Evolutionary conservation across 345 rosid species (phyloP).

Genomic region (Aquilaria yunnanensis): DNA sequence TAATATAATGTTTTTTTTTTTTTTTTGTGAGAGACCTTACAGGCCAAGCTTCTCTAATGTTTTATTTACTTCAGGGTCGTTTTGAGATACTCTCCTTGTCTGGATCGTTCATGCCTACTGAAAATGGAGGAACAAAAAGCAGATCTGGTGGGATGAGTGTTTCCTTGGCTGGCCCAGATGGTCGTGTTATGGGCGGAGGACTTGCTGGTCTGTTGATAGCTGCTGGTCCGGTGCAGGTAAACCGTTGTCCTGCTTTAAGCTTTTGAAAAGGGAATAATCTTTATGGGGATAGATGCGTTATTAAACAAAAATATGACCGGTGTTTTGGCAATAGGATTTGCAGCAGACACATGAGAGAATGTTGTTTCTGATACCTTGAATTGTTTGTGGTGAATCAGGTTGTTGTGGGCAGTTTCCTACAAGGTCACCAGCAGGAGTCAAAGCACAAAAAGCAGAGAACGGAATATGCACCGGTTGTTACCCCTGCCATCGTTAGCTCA

Average conservation of each 20-base stretch:
- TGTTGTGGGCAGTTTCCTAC: slow-evolving; percentile 67
- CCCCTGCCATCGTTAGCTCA: slow-evolving; percentile 27
- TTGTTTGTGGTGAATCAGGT: slow-evolving; percentile 39
- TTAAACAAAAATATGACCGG: not conserved
- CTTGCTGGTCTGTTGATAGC: slow-evolving; percentile 87
- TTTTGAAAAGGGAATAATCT: not conserved
- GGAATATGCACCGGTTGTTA: slow-evolving; percentile 27
- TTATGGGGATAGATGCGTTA: too few relatives aligned
- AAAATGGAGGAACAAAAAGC: slow-evolving; percentile 68
- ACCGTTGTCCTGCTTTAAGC: not conserved
- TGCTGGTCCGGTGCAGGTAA: slow-evolving; percentile 94
- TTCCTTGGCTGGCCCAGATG: slow-evolving; percentile 88
- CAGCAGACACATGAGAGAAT: not conserved
- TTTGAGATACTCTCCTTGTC: slow-evolving; percentile 96
- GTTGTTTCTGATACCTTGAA: slow-evolving; percentile 15
- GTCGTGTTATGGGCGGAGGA: slow-evolving; percentile 91
- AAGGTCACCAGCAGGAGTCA: slow-evolving; percentile 67
- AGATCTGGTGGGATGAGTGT: slow-evolving; percentile 98
- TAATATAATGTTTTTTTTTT: too few relatives aligned
- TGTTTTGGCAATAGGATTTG: not conserved
- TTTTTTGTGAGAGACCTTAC: too few relatives aligned
- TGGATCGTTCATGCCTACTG: slow-evolving; percentile 72
- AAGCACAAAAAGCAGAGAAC: slow-evolving; percentile 61
- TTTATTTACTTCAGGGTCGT: slow-evolving; percentile 50
- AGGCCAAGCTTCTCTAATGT: not conserved